Evolutionary conservation across 2,329 filamentous ascomycete species (phyloP).

Genomic region (Drechslerella dactyloides): DNA sequence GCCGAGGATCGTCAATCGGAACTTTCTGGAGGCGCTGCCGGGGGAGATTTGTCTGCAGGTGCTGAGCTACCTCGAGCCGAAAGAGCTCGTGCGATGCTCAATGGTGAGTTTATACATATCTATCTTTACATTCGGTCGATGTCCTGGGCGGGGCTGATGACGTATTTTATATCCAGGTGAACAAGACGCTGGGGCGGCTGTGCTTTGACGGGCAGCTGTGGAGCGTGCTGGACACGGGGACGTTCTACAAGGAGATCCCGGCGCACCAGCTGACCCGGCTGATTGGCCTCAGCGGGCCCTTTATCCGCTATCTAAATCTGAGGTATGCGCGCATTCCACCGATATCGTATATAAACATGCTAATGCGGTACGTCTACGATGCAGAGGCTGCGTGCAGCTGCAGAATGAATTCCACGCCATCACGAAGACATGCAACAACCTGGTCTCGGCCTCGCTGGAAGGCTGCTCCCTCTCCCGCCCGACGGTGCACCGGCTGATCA

Average conservation of each 20-base stretch:
- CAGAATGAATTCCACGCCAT: constrained; percentile 82
- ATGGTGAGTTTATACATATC: constrained; percentile 61
- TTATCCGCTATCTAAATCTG: constrained; percentile 87
- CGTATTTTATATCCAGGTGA: constrained; percentile 45
- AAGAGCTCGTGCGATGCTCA: constrained; percentile 79
- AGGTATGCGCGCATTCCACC: constrained; percentile 58
- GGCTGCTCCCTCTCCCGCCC: constrained; percentile 80
- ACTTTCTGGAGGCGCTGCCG: constrained; percentile 82
- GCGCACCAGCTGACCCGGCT: constrained; percentile 83
- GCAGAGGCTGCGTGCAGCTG: constrained; percentile 81
- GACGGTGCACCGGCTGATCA: constrained; percentile 77
- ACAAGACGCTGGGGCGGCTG: constrained; percentile 75
- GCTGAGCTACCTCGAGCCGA: constrained; percentile 76
- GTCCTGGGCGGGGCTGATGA: background rate
- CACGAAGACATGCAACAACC: constrained; percentile 82
- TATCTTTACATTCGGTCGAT: background rate
- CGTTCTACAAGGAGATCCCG: constrained; percentile 86
- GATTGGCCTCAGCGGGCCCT: constrained; percentile 82
- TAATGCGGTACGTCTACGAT: constrained; percentile 5
- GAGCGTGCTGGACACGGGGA: constrained; percentile 80
- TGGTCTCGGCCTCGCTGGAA: constrained; percentile 86
- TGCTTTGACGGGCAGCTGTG: constrained; percentile 97
- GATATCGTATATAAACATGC: constrained; percentile 2
- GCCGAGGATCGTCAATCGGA: constrained; percentile 24
- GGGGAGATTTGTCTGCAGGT: constrained; percentile 80